Percentiles rank a stretch among this genome's conserved stretches.
Conservation (phyloP, 805 yeast genomes). For the Nakazawaea anatomiae region DNA sequence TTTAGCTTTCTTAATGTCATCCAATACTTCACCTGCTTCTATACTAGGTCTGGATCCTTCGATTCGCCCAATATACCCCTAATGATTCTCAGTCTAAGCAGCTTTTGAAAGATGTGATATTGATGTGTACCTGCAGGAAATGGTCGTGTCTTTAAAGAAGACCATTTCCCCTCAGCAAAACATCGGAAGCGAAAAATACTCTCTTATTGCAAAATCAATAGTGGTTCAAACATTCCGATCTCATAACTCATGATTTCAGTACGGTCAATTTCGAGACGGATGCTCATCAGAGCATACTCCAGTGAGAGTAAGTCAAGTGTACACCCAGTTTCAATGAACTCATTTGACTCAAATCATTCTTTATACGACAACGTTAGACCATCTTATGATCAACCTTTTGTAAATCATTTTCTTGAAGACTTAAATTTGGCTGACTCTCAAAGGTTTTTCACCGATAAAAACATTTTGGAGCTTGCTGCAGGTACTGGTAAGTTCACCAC, state of each 20-base stretch:
- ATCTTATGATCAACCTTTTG: slow-evolving; percentile 35
- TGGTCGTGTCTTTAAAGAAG: no score
- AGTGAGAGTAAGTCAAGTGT: not conserved
- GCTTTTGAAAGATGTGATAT: no score
- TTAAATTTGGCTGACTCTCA: slow-evolving; percentile 23
- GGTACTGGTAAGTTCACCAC: slow-evolving; percentile 63
- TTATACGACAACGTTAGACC: slow-evolving; percentile 50
- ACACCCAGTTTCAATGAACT: slow-evolving; percentile 33
- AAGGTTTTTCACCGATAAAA: slow-evolving; percentile 19
- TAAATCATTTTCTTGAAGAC: slow-evolving; percentile 33
- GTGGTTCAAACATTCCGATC: no score
- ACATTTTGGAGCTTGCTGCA: slow-evolving; percentile 46
- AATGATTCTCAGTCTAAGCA: no score
- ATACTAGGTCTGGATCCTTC: no score
- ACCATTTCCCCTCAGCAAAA: no score
- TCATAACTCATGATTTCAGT: not conserved
- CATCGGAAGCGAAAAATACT: no score
- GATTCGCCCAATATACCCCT: no score
- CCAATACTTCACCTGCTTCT: no score
- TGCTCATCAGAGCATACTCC: not conserved
- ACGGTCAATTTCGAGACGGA: not conserved
- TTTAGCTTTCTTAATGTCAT: no score
- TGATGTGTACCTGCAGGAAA: no score
- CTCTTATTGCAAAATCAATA: no score
- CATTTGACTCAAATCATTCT: slow-evolving; percentile 48